A percentile compares a stretch with the other conserved stretches of the same genome.
These are phyloP conservation scores for Diaporthe sp. DNA, from an alignment of 2,329 filamentous ascomycete genomes.

Conservation along the genomic window DNA sequence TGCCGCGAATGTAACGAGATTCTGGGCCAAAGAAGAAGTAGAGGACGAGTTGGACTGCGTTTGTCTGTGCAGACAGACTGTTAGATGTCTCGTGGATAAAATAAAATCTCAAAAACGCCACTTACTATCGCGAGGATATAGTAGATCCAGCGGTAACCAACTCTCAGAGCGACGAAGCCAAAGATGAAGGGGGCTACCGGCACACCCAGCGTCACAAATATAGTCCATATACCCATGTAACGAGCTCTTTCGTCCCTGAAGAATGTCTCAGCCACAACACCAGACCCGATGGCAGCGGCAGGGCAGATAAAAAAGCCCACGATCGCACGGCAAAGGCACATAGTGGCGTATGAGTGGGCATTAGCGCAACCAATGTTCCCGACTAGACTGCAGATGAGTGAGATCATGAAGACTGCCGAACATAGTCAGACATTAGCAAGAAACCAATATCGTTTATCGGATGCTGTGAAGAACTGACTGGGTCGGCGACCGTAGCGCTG, in stretches of 20 bases:
- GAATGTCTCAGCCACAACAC: slow-evolving; percentile 67
- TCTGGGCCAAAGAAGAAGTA: slow-evolving; percentile 67
- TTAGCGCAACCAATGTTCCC: slow-evolving; percentile 66
- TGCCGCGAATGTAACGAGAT: slow-evolving; percentile 61
- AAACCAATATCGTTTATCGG: background rate
- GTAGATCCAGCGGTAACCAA: slow-evolving; percentile 68
- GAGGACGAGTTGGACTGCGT: slow-evolving; percentile 64
- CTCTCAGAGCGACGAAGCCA: slow-evolving; percentile 59
- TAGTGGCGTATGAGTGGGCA: slow-evolving; percentile 57
- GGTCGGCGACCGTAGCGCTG: slow-evolving; percentile 64
- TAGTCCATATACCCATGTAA: slow-evolving; percentile 69
- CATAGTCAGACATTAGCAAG: background rate
- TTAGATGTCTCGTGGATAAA: background rate
- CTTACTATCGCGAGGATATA: slow-evolving; percentile 65
- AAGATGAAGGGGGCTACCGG: slow-evolving; percentile 48
- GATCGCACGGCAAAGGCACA: slow-evolving; percentile 63
- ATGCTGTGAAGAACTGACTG: slow-evolving; percentile 40
- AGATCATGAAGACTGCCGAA: slow-evolving; percentile 54
- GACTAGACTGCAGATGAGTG: slow-evolving; percentile 55
- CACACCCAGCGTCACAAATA: slow-evolving; percentile 43
- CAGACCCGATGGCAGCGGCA: slow-evolving; percentile 62
- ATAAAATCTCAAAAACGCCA: background rate
- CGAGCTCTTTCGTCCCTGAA: slow-evolving; percentile 64
- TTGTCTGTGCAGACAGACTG: slow-evolving; percentile 51
- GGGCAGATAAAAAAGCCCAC: slow-evolving; percentile 66